Conservation (phyloP, 768 basidiomycete genomes). For the Auricularia heimuer region DNA sequence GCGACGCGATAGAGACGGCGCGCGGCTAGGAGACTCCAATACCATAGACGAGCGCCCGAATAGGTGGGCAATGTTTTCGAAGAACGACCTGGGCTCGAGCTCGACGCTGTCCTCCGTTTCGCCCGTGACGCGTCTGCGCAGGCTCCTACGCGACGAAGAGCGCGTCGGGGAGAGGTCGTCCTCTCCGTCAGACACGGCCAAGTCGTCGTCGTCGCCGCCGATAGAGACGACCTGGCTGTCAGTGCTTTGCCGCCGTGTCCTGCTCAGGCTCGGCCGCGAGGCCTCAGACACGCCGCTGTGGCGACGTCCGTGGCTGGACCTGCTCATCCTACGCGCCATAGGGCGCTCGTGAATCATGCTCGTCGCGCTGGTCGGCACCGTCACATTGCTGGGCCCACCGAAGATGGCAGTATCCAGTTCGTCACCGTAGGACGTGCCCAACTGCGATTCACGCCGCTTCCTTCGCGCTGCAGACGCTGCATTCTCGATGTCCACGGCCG, state of each 20-base stretch:
- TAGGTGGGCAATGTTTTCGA: slow-evolving; percentile 58
- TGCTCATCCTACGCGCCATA: slow-evolving; percentile 2
- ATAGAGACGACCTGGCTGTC: background rate
- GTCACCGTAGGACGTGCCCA: slow-evolving; percentile 46
- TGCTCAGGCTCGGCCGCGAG: background rate
- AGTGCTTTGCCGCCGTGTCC: background rate
- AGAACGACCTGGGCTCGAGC: slow-evolving; percentile 25
- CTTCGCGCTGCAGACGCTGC: slow-evolving; percentile 40
- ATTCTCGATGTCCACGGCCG: slow-evolving; percentile 57
- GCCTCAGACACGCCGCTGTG: background rate
- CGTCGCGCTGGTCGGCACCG: slow-evolving; percentile 70
- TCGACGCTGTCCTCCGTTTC: slow-evolving; percentile 18
- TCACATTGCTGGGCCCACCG: slow-evolving; percentile 57
- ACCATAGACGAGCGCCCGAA: slow-evolving; percentile 43
- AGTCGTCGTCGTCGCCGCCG: slow-evolving; percentile 15
- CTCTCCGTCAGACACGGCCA: slow-evolving; percentile 15
- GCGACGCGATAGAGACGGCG: slow-evolving; percentile 47
- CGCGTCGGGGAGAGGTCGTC: slow-evolving; percentile 16
- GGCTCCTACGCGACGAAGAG: slow-evolving; percentile 26
- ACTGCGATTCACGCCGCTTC: slow-evolving; percentile 59
- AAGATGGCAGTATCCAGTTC: slow-evolving; percentile 56
- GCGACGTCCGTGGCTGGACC: slow-evolving; percentile 5
- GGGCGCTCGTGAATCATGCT: slow-evolving; percentile 51
- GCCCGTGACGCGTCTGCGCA: slow-evolving; percentile 15
- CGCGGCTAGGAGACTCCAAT: slow-evolving; percentile 32